Conservation (phyloP, 768 basidiomycete genomes). For the Pleurotus giganteus region DNA sequence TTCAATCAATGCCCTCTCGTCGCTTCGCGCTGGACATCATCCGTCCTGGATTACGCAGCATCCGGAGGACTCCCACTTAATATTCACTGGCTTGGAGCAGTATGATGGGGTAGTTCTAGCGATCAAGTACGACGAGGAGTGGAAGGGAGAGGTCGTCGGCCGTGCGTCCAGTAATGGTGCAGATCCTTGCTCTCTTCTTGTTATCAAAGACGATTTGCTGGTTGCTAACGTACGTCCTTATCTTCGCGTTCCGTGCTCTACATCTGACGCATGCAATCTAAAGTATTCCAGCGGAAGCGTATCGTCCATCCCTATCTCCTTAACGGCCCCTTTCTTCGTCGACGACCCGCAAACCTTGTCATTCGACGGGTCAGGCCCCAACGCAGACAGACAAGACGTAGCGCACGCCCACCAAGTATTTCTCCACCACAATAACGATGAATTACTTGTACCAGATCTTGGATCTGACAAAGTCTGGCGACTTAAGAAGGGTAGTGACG, state of each 20-base stretch:
- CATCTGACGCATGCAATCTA: no score
- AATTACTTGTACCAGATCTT: conserved; percentile 73
- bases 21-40: conserved; percentile 52
- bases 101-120: conserved; percentile 62
- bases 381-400: conserved; percentile 61
- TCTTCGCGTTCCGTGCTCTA: no score
- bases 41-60: conserved; percentile 78
- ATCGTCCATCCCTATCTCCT: conserved; percentile 52
- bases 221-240: conserved; percentile 66
- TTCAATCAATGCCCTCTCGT: conserved; percentile 43
- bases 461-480: conserved; percentile 70
- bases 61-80: conserved; percentile 51
- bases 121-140: conserved; percentile 54
- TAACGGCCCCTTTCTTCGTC: conserved; percentile 43
- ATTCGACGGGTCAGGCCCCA: conserved; percentile 59
- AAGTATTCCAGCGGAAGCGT: conserved; percentile 73
- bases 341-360: conserved; percentile 32
- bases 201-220: conserved; percentile 55
- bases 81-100: conserved; percentile 69
- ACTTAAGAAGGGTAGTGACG: conserved; percentile 40
- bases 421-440: conserved; percentile 44
- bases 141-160: conserved; percentile 49
- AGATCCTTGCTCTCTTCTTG: conserved; percentile 62
- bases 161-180: conserved; percentile 52
- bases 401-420: conserved; percentile 79